Base-by-base conservation (phyloP, 305 asterid genomes). In the Galium porrigens region DNA sequence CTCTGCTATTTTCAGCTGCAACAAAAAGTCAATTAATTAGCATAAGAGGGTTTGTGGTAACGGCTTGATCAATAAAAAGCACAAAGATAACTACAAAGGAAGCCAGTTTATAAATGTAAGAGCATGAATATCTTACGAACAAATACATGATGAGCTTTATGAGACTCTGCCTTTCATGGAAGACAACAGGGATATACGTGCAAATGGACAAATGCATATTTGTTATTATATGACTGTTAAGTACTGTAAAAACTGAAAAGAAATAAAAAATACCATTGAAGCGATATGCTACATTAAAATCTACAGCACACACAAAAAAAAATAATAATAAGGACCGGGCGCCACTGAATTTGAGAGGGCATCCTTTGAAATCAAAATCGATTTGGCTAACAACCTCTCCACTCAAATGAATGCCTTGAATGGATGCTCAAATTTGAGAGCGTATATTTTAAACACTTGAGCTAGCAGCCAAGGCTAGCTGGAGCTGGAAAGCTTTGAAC, bases 1-100 rank as follows among this genome's bases (percentile, higher is more conserved):
- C 76, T 74, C 89, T 65, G 74, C 84, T 66, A 77, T 66, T 80
- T 75, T 81, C 99, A 84, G 67, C 49, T 72, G 63, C 69, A 69
- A 76, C 70, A 68, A 9, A 59, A 58, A 64, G 33, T 68, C 72
- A 74, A 71, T 18, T 61, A 69, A 68, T 74, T 63, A 75, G 75
- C 68, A 69, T 18, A 34, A 6, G 41, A 36, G 8, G 41, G 12
- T 59, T 29, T 14, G 8, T 6, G 48, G 39, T 7, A 59, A 22
- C 2, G 25, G 9, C 6, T 33, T 2, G 36, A n/a, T 32, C 63
- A 9, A 58, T 7, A 64, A 0, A 41, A 3, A 1, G 5, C 15
- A 0, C 4, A 34, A 63, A 49, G 30, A n/a, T 44, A 36, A 4
- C 17, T 30, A 58, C 57, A 25, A 44, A 15, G 5, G 41, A 25